These are phyloP conservation scores for Plasmodium yoelii DNA, from an alignment of 169 alveolate genomes.

Conservation along the genomic window DNA sequence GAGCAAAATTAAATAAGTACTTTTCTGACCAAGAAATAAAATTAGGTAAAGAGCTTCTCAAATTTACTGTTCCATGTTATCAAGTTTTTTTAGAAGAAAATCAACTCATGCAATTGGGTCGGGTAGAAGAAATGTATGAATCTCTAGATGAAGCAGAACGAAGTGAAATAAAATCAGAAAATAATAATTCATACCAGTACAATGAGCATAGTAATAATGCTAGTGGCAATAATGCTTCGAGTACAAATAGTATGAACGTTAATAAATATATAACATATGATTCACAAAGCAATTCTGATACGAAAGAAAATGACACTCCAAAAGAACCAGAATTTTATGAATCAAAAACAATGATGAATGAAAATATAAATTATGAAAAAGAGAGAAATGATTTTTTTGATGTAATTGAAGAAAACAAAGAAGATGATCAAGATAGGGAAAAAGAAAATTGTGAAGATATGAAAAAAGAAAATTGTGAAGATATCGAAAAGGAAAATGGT, in stretches of 20 bases:
- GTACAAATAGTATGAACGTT: too few relatives aligned
- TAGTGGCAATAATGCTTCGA: too few relatives aligned
- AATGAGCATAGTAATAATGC: too few relatives aligned
- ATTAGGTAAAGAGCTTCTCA: constrained; percentile 23
- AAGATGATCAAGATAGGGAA: neutral
- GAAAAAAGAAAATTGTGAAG: neutral
- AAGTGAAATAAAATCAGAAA: neutral
- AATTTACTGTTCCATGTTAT: constrained; percentile 63
- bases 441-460: neutral
- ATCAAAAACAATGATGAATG: too few relatives aligned
- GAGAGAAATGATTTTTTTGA: too few relatives aligned
- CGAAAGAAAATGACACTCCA: too few relatives aligned
- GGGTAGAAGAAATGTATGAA: constrained; percentile 1
- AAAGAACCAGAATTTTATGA: too few relatives aligned
- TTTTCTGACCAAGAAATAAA: constrained; percentile 18
- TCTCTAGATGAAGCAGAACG: neutral
- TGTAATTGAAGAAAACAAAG: neutral
- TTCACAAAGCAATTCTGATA: too few relatives aligned
- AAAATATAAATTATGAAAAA: too few relatives aligned
- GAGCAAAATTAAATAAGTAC: constrained; percentile 8
- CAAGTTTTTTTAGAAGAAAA: constrained; percentile 18
- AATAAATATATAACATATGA: too few relatives aligned
- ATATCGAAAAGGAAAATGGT: neutral
- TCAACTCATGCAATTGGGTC: constrained; percentile 23
- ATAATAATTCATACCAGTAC: neutral